These are phyloP conservation scores for Pouteria campechiana DNA, from an alignment of 179 eudicot species.

Conservation along the genomic window DNA sequence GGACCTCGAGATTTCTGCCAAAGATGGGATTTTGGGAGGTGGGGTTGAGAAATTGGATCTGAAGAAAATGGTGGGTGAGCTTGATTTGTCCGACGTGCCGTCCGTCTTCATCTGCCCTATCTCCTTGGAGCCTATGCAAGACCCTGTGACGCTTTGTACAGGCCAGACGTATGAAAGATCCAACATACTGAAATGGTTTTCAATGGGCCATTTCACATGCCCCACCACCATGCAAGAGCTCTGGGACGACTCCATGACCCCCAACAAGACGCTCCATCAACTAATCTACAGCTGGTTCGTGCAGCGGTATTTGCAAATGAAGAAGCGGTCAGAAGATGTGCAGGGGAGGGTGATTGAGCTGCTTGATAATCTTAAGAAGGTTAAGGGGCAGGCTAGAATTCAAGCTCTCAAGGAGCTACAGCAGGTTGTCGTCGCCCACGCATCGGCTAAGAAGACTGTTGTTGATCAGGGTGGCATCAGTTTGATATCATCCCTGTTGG, in stretches of 20 bases:
- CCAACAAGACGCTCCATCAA: slow-evolving; percentile 62
- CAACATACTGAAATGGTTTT: slow-evolving; percentile 79
- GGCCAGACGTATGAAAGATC: slow-evolving; percentile 89
- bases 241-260: slow-evolving; percentile 86
- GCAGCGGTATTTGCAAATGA: slow-evolving; percentile 64
- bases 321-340: slow-evolving; percentile 85
- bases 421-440: slow-evolving; percentile 32
- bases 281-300: slow-evolving; percentile 64
- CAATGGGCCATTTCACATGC: slow-evolving; percentile 71
- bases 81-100: slow-evolving; percentile 56
- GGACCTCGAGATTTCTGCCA: not conserved
- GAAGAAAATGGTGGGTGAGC: slow-evolving; percentile 74
- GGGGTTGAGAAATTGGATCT: slow-evolving; percentile 59
- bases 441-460: slow-evolving; percentile 56
- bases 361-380: slow-evolving; percentile 59
- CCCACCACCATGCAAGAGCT: slow-evolving; percentile 94
- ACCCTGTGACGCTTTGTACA: slow-evolving; percentile 89
- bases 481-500: slow-evolving; percentile 48
- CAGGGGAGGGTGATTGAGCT: slow-evolving; percentile 79
- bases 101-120: slow-evolving; percentile 87
- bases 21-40: not conserved
- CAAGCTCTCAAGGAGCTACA: slow-evolving; percentile 58
- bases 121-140: slow-evolving; percentile 89
- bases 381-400: slow-evolving; percentile 70
- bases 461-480: slow-evolving; percentile 50